Conservation (phyloP, 768 basidiomycete species). For the Tulasnella sp. region DNA sequence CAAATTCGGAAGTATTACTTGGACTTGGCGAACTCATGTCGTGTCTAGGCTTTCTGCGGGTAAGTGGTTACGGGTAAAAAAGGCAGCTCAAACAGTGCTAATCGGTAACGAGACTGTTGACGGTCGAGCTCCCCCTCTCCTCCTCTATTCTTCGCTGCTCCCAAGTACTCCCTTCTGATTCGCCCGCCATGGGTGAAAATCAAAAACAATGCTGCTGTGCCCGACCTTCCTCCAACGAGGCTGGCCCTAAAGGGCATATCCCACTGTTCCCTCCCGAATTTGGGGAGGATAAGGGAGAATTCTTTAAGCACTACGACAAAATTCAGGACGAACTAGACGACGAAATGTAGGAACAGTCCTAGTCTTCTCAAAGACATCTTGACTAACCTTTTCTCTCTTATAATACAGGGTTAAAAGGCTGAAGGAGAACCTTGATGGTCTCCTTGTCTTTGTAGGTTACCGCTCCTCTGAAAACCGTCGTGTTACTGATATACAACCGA, state of each 20-base stretch:
- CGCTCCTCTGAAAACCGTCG: background rate
- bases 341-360: background rate
- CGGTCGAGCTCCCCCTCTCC: no score
- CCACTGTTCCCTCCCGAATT: background rate
- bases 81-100: no score
- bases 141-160: no score
- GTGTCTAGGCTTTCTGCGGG: no score
- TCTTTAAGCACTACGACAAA: background rate
- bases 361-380: background rate
- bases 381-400: background rate
- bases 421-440: background rate
- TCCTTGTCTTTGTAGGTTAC: conserved; percentile 1
- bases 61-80: no score
- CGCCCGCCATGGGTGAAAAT: no score
- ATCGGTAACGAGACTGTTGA: no score
- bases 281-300: background rate
- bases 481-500: background rate
- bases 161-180: no score
- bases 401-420: background rate
- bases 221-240: background rate
- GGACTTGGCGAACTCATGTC: no score
- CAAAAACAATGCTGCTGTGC: no score
- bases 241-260: background rate
- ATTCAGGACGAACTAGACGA: background rate
- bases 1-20: no score